Conservation (phyloP, 1,284 basidiomycete species). For the Trichosporon sp. region DNA sequence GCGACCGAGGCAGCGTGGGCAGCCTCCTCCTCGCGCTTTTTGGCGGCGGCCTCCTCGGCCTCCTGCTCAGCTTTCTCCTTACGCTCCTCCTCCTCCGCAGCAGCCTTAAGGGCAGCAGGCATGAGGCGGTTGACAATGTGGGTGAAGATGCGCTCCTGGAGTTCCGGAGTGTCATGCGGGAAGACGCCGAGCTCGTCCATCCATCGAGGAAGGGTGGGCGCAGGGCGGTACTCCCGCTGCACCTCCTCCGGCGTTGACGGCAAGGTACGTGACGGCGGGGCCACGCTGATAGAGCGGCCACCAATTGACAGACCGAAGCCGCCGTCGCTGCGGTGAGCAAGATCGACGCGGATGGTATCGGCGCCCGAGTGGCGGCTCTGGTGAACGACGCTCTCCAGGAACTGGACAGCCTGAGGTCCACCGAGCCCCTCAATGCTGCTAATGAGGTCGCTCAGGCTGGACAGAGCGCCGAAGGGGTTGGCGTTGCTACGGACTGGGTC, state of each 20-base stretch:
- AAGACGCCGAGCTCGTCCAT: constrained; percentile 81
- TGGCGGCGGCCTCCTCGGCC: constrained; percentile 33
- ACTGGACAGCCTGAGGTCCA: constrained; percentile 75
- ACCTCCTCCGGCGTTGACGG: constrained; percentile 30
- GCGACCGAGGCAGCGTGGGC: constrained; percentile 32
- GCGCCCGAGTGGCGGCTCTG: constrained; percentile 35
- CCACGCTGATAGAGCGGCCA: constrained; percentile 57
- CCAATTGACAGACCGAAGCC: constrained; percentile 43
- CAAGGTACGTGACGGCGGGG: constrained; percentile 37
- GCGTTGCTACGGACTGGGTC: constrained; percentile 14
- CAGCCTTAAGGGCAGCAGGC: constrained; percentile 67
- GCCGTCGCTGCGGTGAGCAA: constrained; percentile 42
- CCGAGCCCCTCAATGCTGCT: constrained; percentile 81
- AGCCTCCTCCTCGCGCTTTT: constrained; percentile 34
- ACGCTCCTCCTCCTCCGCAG: constrained; percentile 54
- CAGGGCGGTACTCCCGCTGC: constrained; percentile 61
- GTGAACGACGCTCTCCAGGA: constrained; percentile 72
- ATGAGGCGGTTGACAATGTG: constrained; percentile 76
- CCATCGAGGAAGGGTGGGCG: constrained; percentile 87
- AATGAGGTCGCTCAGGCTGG: constrained; percentile 64
- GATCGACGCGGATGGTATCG: constrained; percentile 43
- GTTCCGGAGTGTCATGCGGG: constrained; percentile 74
- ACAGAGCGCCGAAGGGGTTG: constrained; percentile 59
- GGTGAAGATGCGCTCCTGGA: constrained; percentile 71
- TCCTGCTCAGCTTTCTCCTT: constrained; percentile 46